phyloP scores from a whole-genome alignment of 345 rosid species.

The Eucalyptus tenuipes region DNA sequence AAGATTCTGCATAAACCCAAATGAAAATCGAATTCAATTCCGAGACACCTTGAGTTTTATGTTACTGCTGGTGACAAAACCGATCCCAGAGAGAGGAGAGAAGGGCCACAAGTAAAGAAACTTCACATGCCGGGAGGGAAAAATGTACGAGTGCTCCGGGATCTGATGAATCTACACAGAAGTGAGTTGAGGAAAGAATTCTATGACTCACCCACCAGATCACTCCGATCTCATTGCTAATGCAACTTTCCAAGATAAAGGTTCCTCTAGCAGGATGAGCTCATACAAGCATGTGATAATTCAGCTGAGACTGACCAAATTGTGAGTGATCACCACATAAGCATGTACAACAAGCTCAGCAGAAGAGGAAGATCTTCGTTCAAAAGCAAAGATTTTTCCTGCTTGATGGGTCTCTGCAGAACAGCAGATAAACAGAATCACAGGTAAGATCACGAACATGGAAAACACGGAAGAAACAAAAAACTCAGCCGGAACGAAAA shows the following conservation, averaged over 20 bases:
- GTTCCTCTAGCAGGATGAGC: background rate
- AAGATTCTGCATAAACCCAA: slow-evolving; percentile 12
- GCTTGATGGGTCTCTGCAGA: background rate
- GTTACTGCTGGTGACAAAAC: background rate
- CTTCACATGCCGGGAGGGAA: background rate
- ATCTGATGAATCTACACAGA: background rate
- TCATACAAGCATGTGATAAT: background rate
- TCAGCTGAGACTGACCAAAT: background rate
- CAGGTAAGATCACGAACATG: background rate
- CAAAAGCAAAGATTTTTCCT: background rate
- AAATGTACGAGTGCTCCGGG: background rate
- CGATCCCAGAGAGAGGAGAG: background rate
- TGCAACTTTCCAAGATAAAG: background rate
- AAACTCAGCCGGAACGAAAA: background rate
- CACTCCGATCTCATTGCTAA: background rate
- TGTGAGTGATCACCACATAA: background rate
- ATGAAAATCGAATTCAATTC: background rate
- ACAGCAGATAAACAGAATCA: background rate
- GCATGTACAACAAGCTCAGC: background rate
- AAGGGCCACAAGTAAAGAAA: background rate
- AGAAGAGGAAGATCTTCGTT: background rate
- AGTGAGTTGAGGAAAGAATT: background rate
- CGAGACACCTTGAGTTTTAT: background rate
- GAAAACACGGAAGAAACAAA: background rate
- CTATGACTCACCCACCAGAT: background rate